phyloP scores from a whole-genome alignment of 2,329 filamentous ascomycete genomes.

The Fusarium praegraminearum region DNA sequence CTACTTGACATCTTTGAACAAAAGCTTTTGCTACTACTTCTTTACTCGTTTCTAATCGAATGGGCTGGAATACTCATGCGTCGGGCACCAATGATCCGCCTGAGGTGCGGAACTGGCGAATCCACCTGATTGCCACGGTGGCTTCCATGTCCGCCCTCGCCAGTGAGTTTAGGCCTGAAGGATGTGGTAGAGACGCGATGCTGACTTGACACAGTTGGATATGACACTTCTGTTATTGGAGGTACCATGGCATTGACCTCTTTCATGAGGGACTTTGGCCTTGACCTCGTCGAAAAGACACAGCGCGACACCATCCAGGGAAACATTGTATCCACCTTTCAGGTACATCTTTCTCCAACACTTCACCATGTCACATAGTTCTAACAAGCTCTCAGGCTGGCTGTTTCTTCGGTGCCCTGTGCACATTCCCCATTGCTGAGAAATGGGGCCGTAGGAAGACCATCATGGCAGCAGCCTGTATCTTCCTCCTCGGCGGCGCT shows the following conservation, averaged over 20 bases:
- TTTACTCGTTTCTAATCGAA: slow-evolving; percentile 30
- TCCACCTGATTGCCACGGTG: slow-evolving; percentile 51
- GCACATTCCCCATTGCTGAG: slow-evolving; percentile 61
- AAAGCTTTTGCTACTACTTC: neutral
- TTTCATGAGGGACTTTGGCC: slow-evolving; percentile 53
- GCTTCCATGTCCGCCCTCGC: slow-evolving; percentile 52
- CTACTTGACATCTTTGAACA: neutral
- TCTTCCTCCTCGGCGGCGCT: slow-evolving; percentile 56
- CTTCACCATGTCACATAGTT: accelerated
- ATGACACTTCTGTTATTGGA: slow-evolving; percentile 56
- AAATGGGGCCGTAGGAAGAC: slow-evolving; percentile 60
- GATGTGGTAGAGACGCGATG: accelerated
- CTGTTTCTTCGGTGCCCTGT: slow-evolving; percentile 56
- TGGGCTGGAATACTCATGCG: slow-evolving; percentile 51
- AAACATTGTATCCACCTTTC: slow-evolving; percentile 56
- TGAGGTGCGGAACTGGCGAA: slow-evolving; percentile 52
- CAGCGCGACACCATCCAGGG: slow-evolving; percentile 52
- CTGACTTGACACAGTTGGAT: slow-evolving; percentile 46
- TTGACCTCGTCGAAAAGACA: slow-evolving; percentile 43
- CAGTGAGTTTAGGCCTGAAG: slow-evolving; percentile 39
- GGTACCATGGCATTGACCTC: slow-evolving; percentile 56
- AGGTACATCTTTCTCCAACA: slow-evolving; percentile 25
- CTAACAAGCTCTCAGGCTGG: slow-evolving; percentile 49
- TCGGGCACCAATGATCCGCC: slow-evolving; percentile 55
- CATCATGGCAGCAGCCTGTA: slow-evolving; percentile 57